Conservation (phyloP, 2,329 filamentous ascomycete species). For the Huntiella bhutanensis region DNA sequence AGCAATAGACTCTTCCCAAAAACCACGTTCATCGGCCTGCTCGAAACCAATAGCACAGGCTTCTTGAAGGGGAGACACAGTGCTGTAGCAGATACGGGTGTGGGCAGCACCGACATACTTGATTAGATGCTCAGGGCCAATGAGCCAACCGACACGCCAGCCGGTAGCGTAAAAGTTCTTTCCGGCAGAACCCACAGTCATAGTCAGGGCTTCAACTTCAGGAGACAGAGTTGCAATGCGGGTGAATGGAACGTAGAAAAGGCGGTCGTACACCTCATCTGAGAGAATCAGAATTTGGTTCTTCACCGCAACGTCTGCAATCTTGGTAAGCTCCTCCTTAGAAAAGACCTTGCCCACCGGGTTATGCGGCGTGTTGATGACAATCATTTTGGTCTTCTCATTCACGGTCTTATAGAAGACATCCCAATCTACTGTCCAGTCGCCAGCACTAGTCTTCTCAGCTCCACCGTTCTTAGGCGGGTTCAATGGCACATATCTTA, state of each 20-base stretch:
- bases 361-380: conserved; percentile 75
- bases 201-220: conserved; percentile 68
- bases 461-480: conserved; percentile 64
- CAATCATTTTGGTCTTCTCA: conserved; percentile 85
- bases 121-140: conserved; percentile 74
- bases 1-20: conserved; percentile 66
- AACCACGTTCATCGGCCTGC: conserved; percentile 62
- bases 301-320: conserved; percentile 79
- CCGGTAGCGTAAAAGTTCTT: conserved; percentile 98
- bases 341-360: conserved; percentile 93
- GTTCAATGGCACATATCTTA: conserved; percentile 88
- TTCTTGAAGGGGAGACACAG: conserved; percentile 84
- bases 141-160: conserved; percentile 89
- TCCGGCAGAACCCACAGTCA: conserved; percentile 88
- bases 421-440: conserved; percentile 76
- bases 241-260: conserved; percentile 92
- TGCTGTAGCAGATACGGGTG: conserved; percentile 89
- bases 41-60: conserved; percentile 89
- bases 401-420: conserved; percentile 69
- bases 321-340: conserved; percentile 59
- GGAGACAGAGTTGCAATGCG: conserved; percentile 79
- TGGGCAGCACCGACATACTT: conserved; percentile 84
- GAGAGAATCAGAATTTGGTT: conserved; percentile 86
- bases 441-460: conserved; percentile 63
- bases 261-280: conserved; percentile 82